Percentiles rank a stretch among this genome's conserved stretches.
Conservation (phyloP, 2,329 filamentous ascomycete species). For the Alternaria hordeiaustralica region DNA sequence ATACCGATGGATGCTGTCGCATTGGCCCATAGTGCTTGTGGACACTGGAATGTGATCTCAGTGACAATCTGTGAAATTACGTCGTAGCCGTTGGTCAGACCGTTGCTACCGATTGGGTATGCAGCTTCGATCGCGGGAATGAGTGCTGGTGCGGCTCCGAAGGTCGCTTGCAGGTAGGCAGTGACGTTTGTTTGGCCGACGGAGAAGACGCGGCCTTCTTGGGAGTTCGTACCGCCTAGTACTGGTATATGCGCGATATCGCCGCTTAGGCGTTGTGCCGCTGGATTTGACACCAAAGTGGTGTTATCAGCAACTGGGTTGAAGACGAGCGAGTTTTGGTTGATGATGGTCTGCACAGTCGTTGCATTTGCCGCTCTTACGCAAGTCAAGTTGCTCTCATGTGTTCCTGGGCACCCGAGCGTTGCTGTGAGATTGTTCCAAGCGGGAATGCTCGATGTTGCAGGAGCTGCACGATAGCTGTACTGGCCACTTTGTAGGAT, state of each 20-base stretch:
- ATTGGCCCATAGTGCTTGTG: constrained; percentile 30
- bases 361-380: constrained; percentile 26
- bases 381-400: constrained; percentile 29
- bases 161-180: constrained; percentile 23
- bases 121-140: constrained; percentile 23
- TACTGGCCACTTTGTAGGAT: constrained; percentile 38
- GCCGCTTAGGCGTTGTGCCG: constrained; percentile 20
- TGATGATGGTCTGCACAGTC: constrained; percentile 25
- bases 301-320: constrained; percentile 28
- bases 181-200: constrained; percentile 25
- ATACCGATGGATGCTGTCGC: constrained; percentile 29
- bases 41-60: constrained; percentile 28
- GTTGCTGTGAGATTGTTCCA: constrained; percentile 31
- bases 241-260: constrained; percentile 38
- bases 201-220: constrained; percentile 35
- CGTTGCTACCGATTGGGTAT: constrained; percentile 27
- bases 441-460: constrained; percentile 12
- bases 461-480: constrained; percentile 23
- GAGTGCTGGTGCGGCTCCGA: constrained; percentile 16
- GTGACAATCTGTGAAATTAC: constrained; percentile 23
- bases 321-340: constrained; percentile 28
- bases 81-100: constrained; percentile 24
- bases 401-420: constrained; percentile 29
- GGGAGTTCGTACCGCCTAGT: constrained; percentile 31
- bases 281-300: constrained; percentile 27